Conservation (phyloP, 2,329 filamentous ascomycete genomes). For the Pseudocercospora ulei region DNA sequence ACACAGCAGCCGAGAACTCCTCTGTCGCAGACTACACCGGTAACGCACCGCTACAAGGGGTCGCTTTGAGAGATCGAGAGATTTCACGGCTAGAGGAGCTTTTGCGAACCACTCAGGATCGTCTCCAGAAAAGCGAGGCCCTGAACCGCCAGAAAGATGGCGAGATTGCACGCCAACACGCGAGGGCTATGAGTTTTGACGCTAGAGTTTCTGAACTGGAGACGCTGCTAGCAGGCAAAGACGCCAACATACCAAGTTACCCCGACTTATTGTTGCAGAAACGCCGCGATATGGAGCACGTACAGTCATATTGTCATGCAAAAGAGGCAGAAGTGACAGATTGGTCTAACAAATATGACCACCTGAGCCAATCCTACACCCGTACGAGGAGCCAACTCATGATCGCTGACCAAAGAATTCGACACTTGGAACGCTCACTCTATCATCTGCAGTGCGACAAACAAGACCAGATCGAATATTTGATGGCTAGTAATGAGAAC, state of each 20-base stretch:
- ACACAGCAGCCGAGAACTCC: not conserved
- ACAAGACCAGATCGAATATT: conserved; percentile 18
- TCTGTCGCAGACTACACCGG: not conserved
- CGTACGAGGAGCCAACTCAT: conserved; percentile 14
- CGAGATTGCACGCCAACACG: conserved; percentile 6
- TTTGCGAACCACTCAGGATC: conserved; percentile 16
- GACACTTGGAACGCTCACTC: conserved; percentile 12
- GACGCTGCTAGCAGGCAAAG: conserved; percentile 8
- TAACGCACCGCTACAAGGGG: conserved; percentile 15
- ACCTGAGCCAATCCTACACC: conserved; percentile 11
- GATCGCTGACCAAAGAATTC: conserved; percentile 12
- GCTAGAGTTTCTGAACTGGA: conserved; percentile 12
- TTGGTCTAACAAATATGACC: conserved; percentile 11
- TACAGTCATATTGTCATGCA: conserved; percentile 6
- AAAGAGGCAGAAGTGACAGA: conserved; percentile 12
- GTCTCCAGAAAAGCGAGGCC: conserved; percentile 16
- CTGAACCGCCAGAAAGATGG: conserved; percentile 12
- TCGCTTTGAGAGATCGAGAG: conserved; percentile 28
- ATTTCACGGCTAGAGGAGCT: conserved; percentile 24
- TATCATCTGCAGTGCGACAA: conserved; percentile 9
- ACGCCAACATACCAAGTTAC: conserved; percentile 10
- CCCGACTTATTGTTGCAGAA: conserved; percentile 9
- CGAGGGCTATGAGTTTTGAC: conserved; percentile 1
- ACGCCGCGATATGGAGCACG: conserved; percentile 10
- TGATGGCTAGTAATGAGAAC: conserved; percentile 14